Base-by-base conservation (phyloP, 192 early-diverging fungal genomes). In the Podila epicladia region DNA sequence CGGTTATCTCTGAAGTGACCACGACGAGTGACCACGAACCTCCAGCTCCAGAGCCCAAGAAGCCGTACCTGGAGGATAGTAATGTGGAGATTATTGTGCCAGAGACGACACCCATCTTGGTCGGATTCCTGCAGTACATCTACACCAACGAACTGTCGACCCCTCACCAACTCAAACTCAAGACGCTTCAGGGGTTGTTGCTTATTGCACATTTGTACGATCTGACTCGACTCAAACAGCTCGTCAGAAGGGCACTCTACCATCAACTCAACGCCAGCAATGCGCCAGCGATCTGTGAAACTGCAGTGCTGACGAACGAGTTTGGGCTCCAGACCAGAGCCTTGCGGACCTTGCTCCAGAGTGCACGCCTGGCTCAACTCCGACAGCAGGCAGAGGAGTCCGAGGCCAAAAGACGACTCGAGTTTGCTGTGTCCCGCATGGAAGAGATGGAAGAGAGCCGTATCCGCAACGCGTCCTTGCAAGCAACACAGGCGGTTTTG, bases 141-240 rank as follows among this genome's bases (percentile, higher is more conserved):
- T 80, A 80, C 50, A 80, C 77, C 29, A 80, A 80, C 59, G 77
- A 80, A 17, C 67, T 80, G 2, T 45, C 31, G 4, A 80, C 77
- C 2, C 24, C 62, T n/a, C 77, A 80, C 48, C 77, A 80, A 29
- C 71, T 65, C 8, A 58, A 62, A 28, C 65, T 73, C 32, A 80
- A 73, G 66, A 80, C 61, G 11, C 58, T 80, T 2, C 65, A 72
- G 31, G 77, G 77, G 19, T 35, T 80, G 5, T 53, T 80, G 15
- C 67, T 73, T 11, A 28, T 80, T 12, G 51, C 77, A 3, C 71
- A 65, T 38, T 24, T 72, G 8, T 80, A 80, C 24, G 77, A 80
- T 62, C 66, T 80, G 51, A 80, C 71, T 22, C 71, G 77, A 7
- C 71, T 80, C n/a, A 71, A 55, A 31, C 77, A 80, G 31, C 67